phyloP scores from a whole-genome alignment of 768 basidiomycete species.

The Galerina marginata region DNA sequence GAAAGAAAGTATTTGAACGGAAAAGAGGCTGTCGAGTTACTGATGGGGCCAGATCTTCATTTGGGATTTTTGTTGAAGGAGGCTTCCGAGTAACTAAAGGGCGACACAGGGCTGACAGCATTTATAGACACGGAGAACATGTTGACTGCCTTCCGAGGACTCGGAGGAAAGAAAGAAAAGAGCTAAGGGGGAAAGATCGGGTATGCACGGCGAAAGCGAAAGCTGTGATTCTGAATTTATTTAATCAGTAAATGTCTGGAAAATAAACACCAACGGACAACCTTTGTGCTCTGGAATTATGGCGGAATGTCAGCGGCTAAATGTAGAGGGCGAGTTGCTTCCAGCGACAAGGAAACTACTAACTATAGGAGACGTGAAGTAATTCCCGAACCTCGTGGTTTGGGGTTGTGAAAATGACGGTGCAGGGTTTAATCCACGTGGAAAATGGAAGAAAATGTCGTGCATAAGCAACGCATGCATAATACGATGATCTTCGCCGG shows the following conservation, averaged over 20 bases:
- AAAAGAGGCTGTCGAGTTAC: not conserved
- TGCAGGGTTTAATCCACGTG: too few species aligned
- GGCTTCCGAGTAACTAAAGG: conserved; percentile 7
- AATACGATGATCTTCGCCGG: too few species aligned
- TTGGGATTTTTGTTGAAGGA: conserved; percentile 14
- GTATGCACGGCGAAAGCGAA: too few species aligned
- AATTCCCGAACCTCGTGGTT: conserved; percentile 1
- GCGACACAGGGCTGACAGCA: conserved; percentile 15
- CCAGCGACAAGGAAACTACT: not conserved
- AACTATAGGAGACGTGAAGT: not conserved
- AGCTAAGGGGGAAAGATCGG: too few species aligned
- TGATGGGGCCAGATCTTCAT: conserved; percentile 8
- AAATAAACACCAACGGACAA: too few species aligned
- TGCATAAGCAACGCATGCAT: too few species aligned
- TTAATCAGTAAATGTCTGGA: too few species aligned
- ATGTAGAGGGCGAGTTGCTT: not conserved
- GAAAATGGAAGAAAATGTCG: too few species aligned
- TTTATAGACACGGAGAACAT: conserved; percentile 13
- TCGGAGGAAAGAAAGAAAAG: too few species aligned
- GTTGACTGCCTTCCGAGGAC: not conserved
- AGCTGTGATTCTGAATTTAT: too few species aligned
- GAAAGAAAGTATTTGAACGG: not conserved
- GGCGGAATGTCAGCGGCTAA: not conserved
- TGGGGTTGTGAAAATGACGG: not conserved
- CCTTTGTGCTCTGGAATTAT: too few species aligned